These are phyloP conservation scores for Leccinum uliginosum DNA, from an alignment of 768 basidiomycete species.

Conservation along the genomic window DNA sequence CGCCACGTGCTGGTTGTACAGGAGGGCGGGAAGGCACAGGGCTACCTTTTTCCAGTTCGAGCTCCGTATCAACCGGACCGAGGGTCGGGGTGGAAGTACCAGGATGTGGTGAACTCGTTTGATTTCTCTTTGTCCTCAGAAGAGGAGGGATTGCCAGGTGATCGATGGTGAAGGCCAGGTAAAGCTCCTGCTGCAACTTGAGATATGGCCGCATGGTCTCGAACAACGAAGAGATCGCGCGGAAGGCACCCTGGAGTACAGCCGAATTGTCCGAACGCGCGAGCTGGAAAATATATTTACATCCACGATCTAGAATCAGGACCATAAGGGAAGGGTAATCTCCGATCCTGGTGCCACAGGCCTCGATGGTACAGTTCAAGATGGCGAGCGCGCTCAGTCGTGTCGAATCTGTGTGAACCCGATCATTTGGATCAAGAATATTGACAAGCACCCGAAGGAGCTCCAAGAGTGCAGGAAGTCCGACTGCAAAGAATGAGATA, in stretches of 20 bases:
- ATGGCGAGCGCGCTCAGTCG: slow-evolving; percentile 84
- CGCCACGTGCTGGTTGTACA: slow-evolving; percentile 76
- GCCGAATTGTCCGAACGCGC: slow-evolving; percentile 84
- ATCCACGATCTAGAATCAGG: slow-evolving; percentile 83
- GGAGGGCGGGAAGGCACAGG: slow-evolving; percentile 52
- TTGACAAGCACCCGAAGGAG: slow-evolving; percentile 92
- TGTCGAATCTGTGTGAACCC: slow-evolving; percentile 94
- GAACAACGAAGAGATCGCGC: slow-evolving; percentile 84
- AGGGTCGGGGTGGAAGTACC: slow-evolving; percentile 42
- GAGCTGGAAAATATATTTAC: slow-evolving; percentile 96
- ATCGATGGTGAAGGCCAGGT: slow-evolving; percentile 91
- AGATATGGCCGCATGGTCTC: slow-evolving; percentile 81
- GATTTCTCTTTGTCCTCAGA: slow-evolving; percentile 30
- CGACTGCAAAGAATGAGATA: slow-evolving; percentile 45
- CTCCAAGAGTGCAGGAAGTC: slow-evolving; percentile 88
- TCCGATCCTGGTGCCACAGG: slow-evolving; percentile 70
- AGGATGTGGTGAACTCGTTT: slow-evolving; percentile 45
- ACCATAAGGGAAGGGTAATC: slow-evolving; percentile 72
- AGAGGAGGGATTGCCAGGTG: slow-evolving; percentile 63
- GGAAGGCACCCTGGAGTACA: slow-evolving; percentile 75
- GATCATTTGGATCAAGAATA: slow-evolving; percentile 91
- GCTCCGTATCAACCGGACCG: slow-evolving; percentile 33
- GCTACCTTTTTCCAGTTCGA: slow-evolving; percentile 46
- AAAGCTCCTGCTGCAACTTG: slow-evolving; percentile 93
- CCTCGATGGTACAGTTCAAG: slow-evolving; percentile 84